Base-by-base conservation (phyloP, 2,329 filamentous ascomycete species). In the Ceratocystis variospora region DNA sequence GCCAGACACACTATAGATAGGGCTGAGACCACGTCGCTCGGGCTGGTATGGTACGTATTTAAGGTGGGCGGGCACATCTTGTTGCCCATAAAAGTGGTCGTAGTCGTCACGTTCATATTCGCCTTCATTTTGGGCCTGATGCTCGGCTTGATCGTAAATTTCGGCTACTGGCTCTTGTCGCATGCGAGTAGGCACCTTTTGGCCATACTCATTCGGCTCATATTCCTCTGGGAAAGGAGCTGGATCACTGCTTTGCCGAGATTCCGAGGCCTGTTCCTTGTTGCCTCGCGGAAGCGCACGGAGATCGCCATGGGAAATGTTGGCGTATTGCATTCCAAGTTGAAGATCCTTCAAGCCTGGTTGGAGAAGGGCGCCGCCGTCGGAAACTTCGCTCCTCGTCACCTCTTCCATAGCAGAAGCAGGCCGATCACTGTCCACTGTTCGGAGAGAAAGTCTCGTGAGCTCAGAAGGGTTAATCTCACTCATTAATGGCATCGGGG, bases 1-100 rank as follows among this genome's bases (percentile, higher is more conserved):
- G 69, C 92, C 94, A 10, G 90, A 93, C 17, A 96, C 89, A 71
- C 92, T 96, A 70, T 94, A 92, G 68, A 96, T 92, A 0, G 93
- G 93, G 73, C 92, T 96, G 62, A 95, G 77, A 10, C 86, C 87
- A 53, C 89, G 87, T 64, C 84, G 81, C 70, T 87, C 84, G 10
- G 84, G 81, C 71, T 86, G 82, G 69, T 89, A 87, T 1, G 87
- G 83, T n/a, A 86, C 80, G 70, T 87, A 88, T 70, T 83, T 83
- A 33, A 86, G 75, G 17, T 83, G 84, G 2, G 83, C 81, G 1
- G 84, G 84, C 1, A 87, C 84, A 68, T 87, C 83, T 70, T 87
- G 84, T 2, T 79, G 80, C 70, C 77, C 79, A 70, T 83, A 84
- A 70, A 82, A 83, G 62, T 78, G 76, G 69, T 78, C 33, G 37